phyloP scores from a whole-genome alignment of 441 rosid genomes.

The Bruguiera hainesii region DNA sequence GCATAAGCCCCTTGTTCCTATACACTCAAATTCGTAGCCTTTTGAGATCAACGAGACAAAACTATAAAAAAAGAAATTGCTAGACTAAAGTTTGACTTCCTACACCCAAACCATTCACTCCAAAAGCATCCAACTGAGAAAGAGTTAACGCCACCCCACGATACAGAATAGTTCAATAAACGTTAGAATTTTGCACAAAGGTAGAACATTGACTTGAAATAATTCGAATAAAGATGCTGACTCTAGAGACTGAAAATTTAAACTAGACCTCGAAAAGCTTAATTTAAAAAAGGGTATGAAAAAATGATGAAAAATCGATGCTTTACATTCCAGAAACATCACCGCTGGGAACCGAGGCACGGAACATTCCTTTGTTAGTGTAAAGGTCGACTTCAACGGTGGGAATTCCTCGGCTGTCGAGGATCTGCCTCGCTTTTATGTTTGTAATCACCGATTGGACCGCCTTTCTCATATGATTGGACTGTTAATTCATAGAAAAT shows the following conservation, averaged over 20 bases:
- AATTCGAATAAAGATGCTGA: background rate
- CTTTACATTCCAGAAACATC: slow-evolving; percentile 81
- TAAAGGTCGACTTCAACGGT: slow-evolving; percentile 89
- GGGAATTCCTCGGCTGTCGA: slow-evolving; percentile 93
- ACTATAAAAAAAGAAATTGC: too few relatives aligned
- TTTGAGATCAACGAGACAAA: background rate
- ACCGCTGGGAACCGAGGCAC: slow-evolving; percentile 86
- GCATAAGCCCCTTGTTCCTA: background rate
- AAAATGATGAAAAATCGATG: background rate
- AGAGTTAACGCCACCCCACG: too few relatives aligned
- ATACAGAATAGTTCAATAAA: too few relatives aligned
- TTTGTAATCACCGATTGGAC: slow-evolving; percentile 82
- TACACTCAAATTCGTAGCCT: background rate
- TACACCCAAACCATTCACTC: too few relatives aligned
- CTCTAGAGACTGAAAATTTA: too few relatives aligned
- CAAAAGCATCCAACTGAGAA: too few relatives aligned
- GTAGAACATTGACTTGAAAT: background rate
- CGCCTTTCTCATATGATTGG: slow-evolving; percentile 90
- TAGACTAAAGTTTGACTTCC: too few relatives aligned
- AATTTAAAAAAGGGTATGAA: too few relatives aligned
- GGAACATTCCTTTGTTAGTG: slow-evolving; percentile 90
- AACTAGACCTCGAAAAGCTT: too few relatives aligned
- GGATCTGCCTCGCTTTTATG: slow-evolving; percentile 82
- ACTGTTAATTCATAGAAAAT: slow-evolving; percentile 31
- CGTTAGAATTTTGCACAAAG: too few relatives aligned